Conservation (phyloP, 306 rosid species). For the Rosa lucieae region DNA sequence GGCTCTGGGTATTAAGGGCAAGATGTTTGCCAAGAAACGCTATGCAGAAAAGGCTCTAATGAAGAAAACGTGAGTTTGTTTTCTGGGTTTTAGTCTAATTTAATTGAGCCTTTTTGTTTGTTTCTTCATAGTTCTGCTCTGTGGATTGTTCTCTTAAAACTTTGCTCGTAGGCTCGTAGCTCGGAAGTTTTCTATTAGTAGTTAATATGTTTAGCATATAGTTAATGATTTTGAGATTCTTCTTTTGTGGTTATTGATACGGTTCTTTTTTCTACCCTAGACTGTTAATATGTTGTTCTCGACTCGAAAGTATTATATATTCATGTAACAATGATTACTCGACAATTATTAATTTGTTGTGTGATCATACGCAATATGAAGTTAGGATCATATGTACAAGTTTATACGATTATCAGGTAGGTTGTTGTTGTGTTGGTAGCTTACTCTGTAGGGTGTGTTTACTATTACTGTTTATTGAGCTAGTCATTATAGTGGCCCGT, state of each 20-base stretch:
- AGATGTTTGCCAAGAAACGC: conserved; percentile 80
- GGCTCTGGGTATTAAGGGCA: conserved; percentile 83
- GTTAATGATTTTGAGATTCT: background rate
- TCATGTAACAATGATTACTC: background rate
- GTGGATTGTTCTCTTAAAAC: background rate
- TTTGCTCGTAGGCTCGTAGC: background rate
- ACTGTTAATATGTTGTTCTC: background rate
- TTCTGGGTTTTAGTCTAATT: background rate
- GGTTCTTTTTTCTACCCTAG: background rate
- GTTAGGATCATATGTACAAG: background rate
- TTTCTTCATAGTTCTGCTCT: background rate
- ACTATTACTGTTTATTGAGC: background rate
- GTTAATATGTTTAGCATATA: background rate
- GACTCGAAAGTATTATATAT: background rate
- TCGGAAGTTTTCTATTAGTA: background rate
- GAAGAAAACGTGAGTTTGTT: conserved; percentile 79
- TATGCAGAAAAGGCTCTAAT: conserved; percentile 80
- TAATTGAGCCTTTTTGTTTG: background rate
- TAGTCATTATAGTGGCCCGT: background rate
- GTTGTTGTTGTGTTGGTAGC: background rate
- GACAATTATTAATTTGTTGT: background rate
- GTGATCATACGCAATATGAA: background rate
- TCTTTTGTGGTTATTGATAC: background rate
- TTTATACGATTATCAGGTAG: background rate
- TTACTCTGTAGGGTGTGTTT: background rate